A percentile compares a stretch with the other conserved stretches of the same genome.
Conservation (phyloP, 805 yeast genomes). For the Metschnikowia santaceciliae region DNA sequence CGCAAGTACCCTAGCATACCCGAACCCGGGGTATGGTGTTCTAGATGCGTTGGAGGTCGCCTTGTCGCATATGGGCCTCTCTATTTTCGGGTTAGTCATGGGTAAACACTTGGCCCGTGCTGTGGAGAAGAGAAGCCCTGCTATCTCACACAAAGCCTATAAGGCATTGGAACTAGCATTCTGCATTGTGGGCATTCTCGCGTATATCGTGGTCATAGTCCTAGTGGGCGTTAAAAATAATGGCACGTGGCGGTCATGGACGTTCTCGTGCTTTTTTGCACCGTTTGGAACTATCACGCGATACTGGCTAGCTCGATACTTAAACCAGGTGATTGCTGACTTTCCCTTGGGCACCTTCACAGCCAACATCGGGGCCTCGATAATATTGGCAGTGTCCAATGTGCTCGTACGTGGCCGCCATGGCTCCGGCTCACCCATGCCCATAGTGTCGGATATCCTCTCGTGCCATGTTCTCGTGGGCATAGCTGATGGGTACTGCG, state of each 20-base stretch:
- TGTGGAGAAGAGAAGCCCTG: conserved; percentile 22
- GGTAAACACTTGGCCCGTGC: conserved; percentile 50
- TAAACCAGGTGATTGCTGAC: conserved; percentile 39
- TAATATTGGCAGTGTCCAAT: conserved; percentile 41
- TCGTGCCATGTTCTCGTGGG: conserved; percentile 54
- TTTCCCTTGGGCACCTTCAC: conserved; percentile 55
- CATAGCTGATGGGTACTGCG: conserved; percentile 64
- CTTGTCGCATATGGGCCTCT: conserved; percentile 56
- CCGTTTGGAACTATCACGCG: conserved; percentile 68
- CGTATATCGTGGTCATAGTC: conserved; percentile 35
- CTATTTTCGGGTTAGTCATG: conserved; percentile 52
- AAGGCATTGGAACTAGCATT: conserved; percentile 18
- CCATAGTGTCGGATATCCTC: conserved; percentile 27
- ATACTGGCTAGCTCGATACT: conserved; percentile 46
- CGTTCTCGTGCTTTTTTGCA: conserved; percentile 60
- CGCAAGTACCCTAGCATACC: conserved; percentile 35
- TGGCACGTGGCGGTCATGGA: conserved; percentile 63
- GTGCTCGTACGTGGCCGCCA: conserved; percentile 44
- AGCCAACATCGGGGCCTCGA: conserved; percentile 48
- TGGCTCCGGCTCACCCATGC: conserved; percentile 12
- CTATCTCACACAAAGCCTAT: conserved; percentile 17
- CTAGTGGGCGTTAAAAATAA: conserved; percentile 34
- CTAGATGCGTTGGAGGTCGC: conserved; percentile 69
- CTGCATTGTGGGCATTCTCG: conserved; percentile 23
- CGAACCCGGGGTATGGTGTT: conserved; percentile 73